phyloP scores from a whole-genome alignment of 345 rosid genomes.

The Eucalyptus cloeziana region DNA sequence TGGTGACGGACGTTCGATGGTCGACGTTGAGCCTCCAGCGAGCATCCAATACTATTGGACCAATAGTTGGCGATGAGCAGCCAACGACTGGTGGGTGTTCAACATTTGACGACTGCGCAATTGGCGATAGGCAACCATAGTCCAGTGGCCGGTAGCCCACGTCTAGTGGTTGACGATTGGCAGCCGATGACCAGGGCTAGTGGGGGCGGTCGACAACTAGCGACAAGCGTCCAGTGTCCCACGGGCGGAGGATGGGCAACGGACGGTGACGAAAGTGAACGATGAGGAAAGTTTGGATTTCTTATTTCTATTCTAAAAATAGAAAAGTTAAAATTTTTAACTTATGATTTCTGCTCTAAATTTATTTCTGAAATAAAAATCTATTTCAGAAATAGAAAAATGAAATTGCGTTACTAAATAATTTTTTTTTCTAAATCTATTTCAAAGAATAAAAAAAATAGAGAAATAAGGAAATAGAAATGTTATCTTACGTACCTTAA shows the following conservation, averaged over 20 bases:
- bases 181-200: rapidly evolving
- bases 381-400: too few species aligned
- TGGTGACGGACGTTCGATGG: rapidly evolving
- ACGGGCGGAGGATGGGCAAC: rapidly evolving
- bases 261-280: rapidly evolving
- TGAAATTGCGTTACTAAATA: rapidly evolving
- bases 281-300: too few species aligned
- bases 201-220: rapidly evolving
- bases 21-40: rapidly evolving
- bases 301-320: rapidly evolving
- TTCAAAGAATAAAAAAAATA: rapidly evolving
- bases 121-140: too few species aligned
- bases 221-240: rapidly evolving
- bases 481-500: too few species aligned
- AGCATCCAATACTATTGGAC: too few species aligned
- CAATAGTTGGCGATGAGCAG: too few species aligned
- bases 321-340: too few species aligned
- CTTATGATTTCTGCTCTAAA: rapidly evolving
- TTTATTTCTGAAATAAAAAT: too few species aligned
- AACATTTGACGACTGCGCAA: rapidly evolving
- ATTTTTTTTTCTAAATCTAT: too few species aligned
- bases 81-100: rapidly evolving
- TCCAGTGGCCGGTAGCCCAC: rapidly evolving
- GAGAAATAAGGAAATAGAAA: rapidly evolving
- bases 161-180: rapidly evolving